A percentile compares a stretch with the other conserved stretches of the same genome.
Conservation (phyloP, 2,329 filamentous ascomycete species). For the Magnaporthiopsis rhizophila region DNA sequence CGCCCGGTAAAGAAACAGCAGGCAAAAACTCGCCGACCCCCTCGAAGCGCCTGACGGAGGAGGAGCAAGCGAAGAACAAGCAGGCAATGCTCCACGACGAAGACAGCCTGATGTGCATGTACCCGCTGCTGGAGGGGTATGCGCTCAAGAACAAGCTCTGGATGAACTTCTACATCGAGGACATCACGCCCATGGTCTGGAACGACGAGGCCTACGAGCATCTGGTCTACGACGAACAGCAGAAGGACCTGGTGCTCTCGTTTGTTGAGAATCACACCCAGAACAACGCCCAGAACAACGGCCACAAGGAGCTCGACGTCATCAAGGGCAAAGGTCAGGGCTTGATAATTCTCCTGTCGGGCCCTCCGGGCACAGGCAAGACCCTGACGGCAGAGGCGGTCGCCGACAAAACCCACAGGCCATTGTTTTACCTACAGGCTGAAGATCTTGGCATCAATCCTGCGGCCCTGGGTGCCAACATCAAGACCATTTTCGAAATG, state of each 20-base stretch:
- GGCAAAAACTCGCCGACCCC: background rate
- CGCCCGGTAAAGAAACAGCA: conserved; percentile 1
- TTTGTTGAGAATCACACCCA: conserved; percentile 37
- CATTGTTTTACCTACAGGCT: conserved; percentile 36
- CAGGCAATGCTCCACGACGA: conserved; percentile 28
- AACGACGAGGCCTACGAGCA: conserved; percentile 37
- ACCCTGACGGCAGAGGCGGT: conserved; percentile 33
- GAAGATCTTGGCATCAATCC: conserved; percentile 40
- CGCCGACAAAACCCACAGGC: conserved; percentile 32
- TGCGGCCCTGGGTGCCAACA: conserved; percentile 33
- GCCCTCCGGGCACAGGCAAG: conserved; percentile 39
- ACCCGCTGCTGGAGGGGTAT: conserved; percentile 60
- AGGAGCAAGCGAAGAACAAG: conserved; percentile 30
- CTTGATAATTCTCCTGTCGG: conserved; percentile 24
- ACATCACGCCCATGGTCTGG: conserved; percentile 33
- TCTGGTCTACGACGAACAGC: conserved; percentile 37
- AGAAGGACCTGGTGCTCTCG: conserved; percentile 38
- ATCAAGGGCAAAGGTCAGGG: conserved; percentile 30
- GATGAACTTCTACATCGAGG: conserved; percentile 32
- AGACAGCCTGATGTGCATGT: conserved; percentile 95
- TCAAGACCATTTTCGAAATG: conserved; percentile 38
- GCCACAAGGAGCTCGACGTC: conserved; percentile 26
- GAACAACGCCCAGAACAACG: conserved; percentile 11
- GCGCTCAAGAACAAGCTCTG: conserved; percentile 38
- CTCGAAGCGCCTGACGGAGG: conserved; percentile 20